Evolutionary conservation across 495 filamentous ascomycete genomes (phyloP).

Genomic region (Penicillium cinerascens): DNA sequence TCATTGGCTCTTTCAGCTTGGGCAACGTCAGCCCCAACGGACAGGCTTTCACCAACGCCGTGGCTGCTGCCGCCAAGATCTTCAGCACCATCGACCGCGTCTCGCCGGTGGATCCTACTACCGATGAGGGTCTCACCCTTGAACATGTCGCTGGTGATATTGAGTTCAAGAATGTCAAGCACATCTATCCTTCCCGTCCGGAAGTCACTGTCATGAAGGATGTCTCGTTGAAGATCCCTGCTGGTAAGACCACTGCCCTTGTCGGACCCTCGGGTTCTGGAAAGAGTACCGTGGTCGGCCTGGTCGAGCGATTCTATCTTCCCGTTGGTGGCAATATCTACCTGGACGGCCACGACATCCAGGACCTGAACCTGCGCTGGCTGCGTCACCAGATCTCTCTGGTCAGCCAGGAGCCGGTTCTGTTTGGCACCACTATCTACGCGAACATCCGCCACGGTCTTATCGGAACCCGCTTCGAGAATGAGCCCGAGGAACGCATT

Average conservation of each 20-base stretch:
- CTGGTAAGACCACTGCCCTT: constrained; percentile 83
- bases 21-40: constrained; percentile 84
- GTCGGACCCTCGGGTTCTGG: constrained; percentile 85
- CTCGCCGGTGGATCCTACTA: constrained; percentile 82
- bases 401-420: constrained; percentile 71
- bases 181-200: constrained; percentile 89
- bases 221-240: constrained; percentile 72
- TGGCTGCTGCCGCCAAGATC: constrained; percentile 86
- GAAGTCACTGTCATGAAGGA: constrained; percentile 84
- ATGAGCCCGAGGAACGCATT: constrained; percentile 60
- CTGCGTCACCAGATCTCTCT: constrained; percentile 86
- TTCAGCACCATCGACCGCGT: constrained; percentile 84
- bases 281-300: constrained; percentile 87
- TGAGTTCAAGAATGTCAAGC: constrained; percentile 78
- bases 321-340: constrained; percentile 76
- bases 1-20: constrained; percentile 88
- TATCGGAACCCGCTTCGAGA: constrained; percentile 76
- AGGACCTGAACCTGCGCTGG: constrained; percentile 82
- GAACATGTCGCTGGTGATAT: constrained; percentile 72
- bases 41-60: constrained; percentile 76
- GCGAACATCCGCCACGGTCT: constrained; percentile 84
- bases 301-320: constrained; percentile 91
- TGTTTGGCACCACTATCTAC: constrained; percentile 81
- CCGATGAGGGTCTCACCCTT: constrained; percentile 64
- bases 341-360: constrained; percentile 81